Evolutionary conservation across 202 grass and related monocot species (phyloP).

Genomic region (Zizania palustris): DNA sequence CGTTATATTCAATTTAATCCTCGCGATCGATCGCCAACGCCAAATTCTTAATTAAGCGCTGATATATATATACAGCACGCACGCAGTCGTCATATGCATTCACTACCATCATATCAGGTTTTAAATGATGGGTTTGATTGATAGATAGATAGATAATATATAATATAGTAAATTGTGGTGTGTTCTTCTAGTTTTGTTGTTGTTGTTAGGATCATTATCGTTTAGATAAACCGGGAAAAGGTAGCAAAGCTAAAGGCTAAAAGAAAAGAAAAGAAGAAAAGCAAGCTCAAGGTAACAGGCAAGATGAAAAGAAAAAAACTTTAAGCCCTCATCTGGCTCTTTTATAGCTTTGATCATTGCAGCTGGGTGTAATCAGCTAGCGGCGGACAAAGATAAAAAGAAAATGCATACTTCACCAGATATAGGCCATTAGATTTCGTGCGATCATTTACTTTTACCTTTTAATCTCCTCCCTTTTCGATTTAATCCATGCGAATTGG

Average conservation of each 20-base stretch:
- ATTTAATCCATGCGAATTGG: conserved; percentile 32
- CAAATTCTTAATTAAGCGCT: background rate
- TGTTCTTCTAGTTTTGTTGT: background rate
- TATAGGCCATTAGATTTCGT: conserved; percentile 41
- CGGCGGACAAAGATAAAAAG: conserved; percentile 40
- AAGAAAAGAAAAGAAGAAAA: conserved; percentile 63
- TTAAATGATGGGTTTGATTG: background rate
- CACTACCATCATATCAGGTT: background rate
- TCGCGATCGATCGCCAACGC: background rate
- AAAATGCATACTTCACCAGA: conserved; percentile 41
- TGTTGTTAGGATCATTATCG: background rate
- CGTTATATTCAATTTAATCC: background rate
- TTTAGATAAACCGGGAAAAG: conserved; percentile 39
- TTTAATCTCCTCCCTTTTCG: conserved; percentile 4
- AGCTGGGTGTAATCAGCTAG: conserved; percentile 54
- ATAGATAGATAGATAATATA: background rate
- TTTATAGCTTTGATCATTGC: conserved; percentile 62
- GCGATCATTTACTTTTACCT: conserved; percentile 36
- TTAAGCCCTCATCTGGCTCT: conserved; percentile 50
- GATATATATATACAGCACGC: background rate
- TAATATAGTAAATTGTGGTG: background rate
- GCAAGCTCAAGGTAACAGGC: conserved; percentile 41
- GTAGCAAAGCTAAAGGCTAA: conserved; percentile 48
- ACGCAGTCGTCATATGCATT: background rate
- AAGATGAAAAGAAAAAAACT: conserved; percentile 50